These are phyloP conservation scores for Dacryopinax primogenitus DNA, from an alignment of 768 basidiomycete genomes.

Conservation along the genomic window DNA sequence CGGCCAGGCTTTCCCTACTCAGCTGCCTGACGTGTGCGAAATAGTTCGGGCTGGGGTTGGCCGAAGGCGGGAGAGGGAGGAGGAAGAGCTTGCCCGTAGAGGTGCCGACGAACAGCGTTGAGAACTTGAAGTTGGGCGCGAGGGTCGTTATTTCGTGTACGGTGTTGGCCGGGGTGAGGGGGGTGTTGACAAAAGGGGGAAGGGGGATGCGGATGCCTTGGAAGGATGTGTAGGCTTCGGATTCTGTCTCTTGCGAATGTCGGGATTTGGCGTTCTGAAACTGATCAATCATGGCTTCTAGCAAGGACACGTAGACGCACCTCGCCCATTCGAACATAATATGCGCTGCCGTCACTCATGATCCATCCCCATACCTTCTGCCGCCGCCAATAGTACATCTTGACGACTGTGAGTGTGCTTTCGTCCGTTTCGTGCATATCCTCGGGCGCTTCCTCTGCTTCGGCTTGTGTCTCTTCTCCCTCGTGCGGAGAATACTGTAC, in stretches of 20 bases:
- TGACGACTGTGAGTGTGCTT: neutral
- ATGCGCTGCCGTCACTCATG: slow-evolving; percentile 71
- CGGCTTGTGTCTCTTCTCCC: neutral
- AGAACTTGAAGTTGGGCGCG: slow-evolving; percentile 7
- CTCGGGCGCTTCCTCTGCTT: neutral
- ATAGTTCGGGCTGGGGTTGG: slow-evolving; percentile 1
- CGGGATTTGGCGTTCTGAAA: neutral
- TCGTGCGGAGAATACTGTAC: neutral
- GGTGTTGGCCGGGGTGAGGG: neutral
- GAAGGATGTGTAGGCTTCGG: neutral
- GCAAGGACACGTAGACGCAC: slow-evolving; percentile 9
- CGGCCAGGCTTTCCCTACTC: neutral
- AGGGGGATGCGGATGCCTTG: neutral
- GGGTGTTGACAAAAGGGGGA: neutral
- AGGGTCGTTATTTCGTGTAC: neutral
- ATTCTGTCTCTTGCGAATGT: neutral
- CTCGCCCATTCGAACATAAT: slow-evolving; percentile 56
- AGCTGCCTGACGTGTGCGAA: neutral
- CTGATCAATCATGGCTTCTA: neutral
- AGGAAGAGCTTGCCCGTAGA: slow-evolving; percentile 2
- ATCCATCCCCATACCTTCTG: slow-evolving; percentile 43
- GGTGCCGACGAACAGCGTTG: neutral
- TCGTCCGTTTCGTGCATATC: neutral
- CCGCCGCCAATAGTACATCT: slow-evolving; percentile 3
- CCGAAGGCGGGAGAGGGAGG: neutral